Percentiles rank a stretch among this genome's conserved stretches.
Conservation (phyloP, 2,329 filamentous ascomycete species). For the Rhytidhysteron rufulum region DNA sequence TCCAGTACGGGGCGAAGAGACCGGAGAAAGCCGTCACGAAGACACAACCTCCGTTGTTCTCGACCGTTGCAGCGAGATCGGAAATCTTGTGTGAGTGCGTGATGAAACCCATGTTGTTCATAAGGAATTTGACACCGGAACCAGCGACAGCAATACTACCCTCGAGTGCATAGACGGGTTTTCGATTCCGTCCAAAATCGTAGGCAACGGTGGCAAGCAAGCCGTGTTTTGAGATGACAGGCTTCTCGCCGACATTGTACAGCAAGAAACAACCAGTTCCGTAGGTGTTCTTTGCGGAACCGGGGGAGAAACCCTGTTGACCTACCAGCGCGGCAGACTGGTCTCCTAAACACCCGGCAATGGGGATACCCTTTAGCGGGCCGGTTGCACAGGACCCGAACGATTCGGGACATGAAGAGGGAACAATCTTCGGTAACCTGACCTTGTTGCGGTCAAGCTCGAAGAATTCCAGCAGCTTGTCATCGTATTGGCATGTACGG, state of each 20-base stretch:
- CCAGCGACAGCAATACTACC: slow-evolving; percentile 81
- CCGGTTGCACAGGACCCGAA: slow-evolving; percentile 68
- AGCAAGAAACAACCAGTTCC: slow-evolving; percentile 86
- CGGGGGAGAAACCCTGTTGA: slow-evolving; percentile 77
- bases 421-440: slow-evolving; percentile 75
- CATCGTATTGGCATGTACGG: slow-evolving; percentile 73
- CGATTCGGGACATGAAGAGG: slow-evolving; percentile 68
- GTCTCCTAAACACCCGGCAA: slow-evolving; percentile 82
- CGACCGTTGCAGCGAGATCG: slow-evolving; percentile 60
- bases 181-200: slow-evolving; percentile 65
- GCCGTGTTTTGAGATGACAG: slow-evolving; percentile 79
- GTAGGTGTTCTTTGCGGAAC: slow-evolving; percentile 86
- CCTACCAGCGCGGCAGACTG: slow-evolving; percentile 84
- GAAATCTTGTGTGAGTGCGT: slow-evolving; percentile 60
- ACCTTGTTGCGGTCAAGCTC: slow-evolving; percentile 69
- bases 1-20: slow-evolving; percentile 91
- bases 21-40: slow-evolving; percentile 89
- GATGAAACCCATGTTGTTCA: slow-evolving; percentile 63
- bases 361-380: slow-evolving; percentile 63
- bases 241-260: slow-evolving; percentile 81
- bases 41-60: slow-evolving; percentile 77
- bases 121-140: slow-evolving; percentile 67
- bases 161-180: slow-evolving; percentile 75
- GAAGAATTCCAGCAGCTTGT: slow-evolving; percentile 74
- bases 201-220: slow-evolving; percentile 85